Evolutionary conservation across 1,284 basidiomycete species (phyloP), one percentile per base, ranked within the genome.

Genomic region (Amanita bisporigera): DNA sequence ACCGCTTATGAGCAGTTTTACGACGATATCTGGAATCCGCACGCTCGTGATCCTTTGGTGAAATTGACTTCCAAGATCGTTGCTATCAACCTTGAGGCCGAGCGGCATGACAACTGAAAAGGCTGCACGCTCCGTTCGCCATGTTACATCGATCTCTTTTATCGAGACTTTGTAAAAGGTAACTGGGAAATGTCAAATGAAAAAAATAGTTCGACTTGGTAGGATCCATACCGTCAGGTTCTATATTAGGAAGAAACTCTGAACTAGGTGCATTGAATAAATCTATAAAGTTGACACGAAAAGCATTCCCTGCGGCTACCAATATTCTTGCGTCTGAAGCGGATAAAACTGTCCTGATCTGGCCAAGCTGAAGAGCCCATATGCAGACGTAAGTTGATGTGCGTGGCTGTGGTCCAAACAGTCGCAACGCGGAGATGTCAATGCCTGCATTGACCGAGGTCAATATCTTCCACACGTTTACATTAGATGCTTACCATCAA

Each of bases 391-490:
- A 98, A 0, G 95, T 91, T 1, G 91, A 82, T 0, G 91, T 93
- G n/a, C 87, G 85, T 3, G 96, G 96, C 66, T 90, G 88, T 12
- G 94, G 93, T 5, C 96, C 96, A 74, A 97, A 96, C 15, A 98
- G 81, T 41, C 96, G 88, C 75, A 97, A 89, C 1, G 93, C 91
- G 29, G 88, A 88, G 65, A 98, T 87, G 67, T 93, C 88, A 67
- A 97, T 78, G 11, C 93, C 93, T 94, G 52, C 26, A 6, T 54
- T 65, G 40, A 67, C 62, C 21, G 43, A 2, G 62, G 61, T 80
- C 68, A 65, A 80, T 71, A 75, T 38, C 66, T 66, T 66, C 41
- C 33, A 24, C 59, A 14, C 11, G 24, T 49, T 31, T 19, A 58
- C 63, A 36, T 31, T 58, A 24, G 52, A 31, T 19, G 75, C 79